These are phyloP conservation scores for Rosellinia necatrix DNA, from an alignment of 2,329 filamentous ascomycete species.

Conservation along the genomic window DNA sequence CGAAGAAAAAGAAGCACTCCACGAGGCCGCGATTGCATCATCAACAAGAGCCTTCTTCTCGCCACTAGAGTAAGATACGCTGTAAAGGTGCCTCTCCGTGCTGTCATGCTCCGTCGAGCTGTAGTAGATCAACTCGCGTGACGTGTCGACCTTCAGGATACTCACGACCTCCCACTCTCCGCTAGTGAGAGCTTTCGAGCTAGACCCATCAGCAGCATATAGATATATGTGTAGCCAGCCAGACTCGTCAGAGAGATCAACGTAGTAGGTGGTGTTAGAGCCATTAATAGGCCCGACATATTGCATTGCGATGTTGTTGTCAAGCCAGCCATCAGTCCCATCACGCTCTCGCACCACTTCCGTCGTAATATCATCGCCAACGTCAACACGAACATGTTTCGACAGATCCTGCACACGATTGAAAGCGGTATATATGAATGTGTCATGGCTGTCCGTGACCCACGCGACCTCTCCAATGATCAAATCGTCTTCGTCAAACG, in stretches of 20 bases:
- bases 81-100: conserved; percentile 71
- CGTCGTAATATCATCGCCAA: conserved; percentile 49
- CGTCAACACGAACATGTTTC: conserved; percentile 64
- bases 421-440: conserved; percentile 67
- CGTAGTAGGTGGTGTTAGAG: conserved; percentile 56
- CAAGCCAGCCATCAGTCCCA: conserved; percentile 65
- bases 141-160: conserved; percentile 63
- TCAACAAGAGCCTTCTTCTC: conserved; percentile 65
- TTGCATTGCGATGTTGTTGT: conserved; percentile 60
- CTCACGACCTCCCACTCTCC: conserved; percentile 68
- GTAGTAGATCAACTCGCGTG: conserved; percentile 64
- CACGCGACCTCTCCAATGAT: conserved; percentile 71
- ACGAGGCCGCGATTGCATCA: conserved; percentile 61
- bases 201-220: conserved; percentile 60
- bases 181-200: conserved; percentile 61
- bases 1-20: conserved; percentile 68
- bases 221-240: conserved; percentile 71
- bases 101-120: conserved; percentile 67
- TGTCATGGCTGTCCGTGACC: conserved; percentile 65
- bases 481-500: conserved; percentile 63
- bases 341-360: conserved; percentile 60
- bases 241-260: conserved; percentile 68
- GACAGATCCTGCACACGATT: conserved; percentile 71
- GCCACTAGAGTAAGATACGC: conserved; percentile 61
- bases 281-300: conserved; percentile 56